Evolutionary conservation across 2,329 filamentous ascomycete genomes (phyloP).

Genomic region (Emydomyces testavorans): DNA sequence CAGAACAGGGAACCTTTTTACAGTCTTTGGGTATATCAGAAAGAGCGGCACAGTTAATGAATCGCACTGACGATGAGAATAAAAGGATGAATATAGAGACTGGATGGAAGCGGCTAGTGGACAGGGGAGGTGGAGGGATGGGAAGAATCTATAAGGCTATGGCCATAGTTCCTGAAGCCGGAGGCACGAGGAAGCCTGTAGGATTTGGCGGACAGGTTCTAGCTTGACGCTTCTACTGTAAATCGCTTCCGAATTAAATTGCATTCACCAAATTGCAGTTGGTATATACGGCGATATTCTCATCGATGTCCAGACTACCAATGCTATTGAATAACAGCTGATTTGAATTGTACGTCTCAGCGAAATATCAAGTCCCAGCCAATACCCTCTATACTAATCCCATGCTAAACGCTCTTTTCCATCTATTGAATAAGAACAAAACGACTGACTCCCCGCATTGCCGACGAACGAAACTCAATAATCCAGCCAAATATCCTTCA

Average conservation of each 20-base stretch:
- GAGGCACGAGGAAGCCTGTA: constrained; percentile 62
- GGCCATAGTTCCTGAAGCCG: constrained; percentile 75
- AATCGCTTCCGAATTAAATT: neutral
- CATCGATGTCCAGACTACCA: neutral
- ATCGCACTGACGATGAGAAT: constrained; percentile 39
- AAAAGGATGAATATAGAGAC: constrained; percentile 53
- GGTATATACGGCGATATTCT: neutral
- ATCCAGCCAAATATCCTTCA: constrained; percentile 71
- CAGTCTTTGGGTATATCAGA: constrained; percentile 70
- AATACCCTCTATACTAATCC: neutral
- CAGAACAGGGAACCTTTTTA: constrained; percentile 73
- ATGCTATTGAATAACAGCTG: neutral
- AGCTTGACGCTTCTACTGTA: neutral
- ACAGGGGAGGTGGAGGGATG: constrained; percentile 74
- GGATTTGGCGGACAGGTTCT: constrained; percentile 67
- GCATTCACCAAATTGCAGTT: neutral
- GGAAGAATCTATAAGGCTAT: constrained; percentile 88
- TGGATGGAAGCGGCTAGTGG: constrained; percentile 73
- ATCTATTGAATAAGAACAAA: neutral
- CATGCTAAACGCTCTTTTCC: neutral
- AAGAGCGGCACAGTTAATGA: constrained; percentile 57
- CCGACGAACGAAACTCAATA: constrained; percentile 20
- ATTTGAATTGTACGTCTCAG: neutral
- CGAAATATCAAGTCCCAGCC: neutral
- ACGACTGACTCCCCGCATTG: neutral